A percentile compares a stretch with the other conserved stretches of the same genome.
Evolutionary conservation across 805 yeast genomes (phyloP).

Genomic region (Kodamaea nitidulidarum): DNA sequence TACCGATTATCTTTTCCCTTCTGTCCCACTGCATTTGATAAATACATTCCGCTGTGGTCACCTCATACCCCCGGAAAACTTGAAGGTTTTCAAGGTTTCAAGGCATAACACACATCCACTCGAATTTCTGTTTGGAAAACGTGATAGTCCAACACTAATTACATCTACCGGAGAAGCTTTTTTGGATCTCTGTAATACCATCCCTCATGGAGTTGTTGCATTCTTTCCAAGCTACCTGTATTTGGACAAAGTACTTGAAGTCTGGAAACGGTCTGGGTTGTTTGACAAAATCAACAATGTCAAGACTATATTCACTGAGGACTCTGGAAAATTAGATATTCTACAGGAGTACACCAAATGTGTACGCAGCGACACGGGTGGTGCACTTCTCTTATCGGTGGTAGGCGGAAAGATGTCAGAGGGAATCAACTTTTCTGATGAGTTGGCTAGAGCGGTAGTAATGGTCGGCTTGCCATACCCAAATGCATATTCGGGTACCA

Average conservation of each 20-base stretch:
- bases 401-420: slow-evolving; percentile 93
- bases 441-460: slow-evolving; percentile 79
- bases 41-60: slow-evolving; percentile 73
- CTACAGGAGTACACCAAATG: slow-evolving; percentile 48
- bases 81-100: slow-evolving; percentile 55
- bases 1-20: slow-evolving; percentile 61
- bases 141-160: slow-evolving; percentile 47
- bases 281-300: slow-evolving; percentile 25
- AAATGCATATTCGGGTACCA: slow-evolving; percentile 74
- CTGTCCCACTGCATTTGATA: slow-evolving; percentile 35
- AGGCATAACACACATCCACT: slow-evolving; percentile 26
- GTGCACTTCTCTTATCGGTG: slow-evolving; percentile 74
- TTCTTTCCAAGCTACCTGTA: slow-evolving; percentile 86
- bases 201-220: slow-evolving; percentile 75
- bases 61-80: slow-evolving; percentile 67
- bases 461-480: slow-evolving; percentile 92
- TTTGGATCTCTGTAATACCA: slow-evolving; percentile 32
- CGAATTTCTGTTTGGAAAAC: slow-evolving; percentile 66
- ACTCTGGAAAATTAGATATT: slow-evolving; percentile 20
- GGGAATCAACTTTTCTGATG: slow-evolving; percentile 87
- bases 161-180: slow-evolving; percentile 49
- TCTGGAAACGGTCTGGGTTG: slow-evolving; percentile 48
- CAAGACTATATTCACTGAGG: slow-evolving; percentile 39
- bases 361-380: slow-evolving; percentile 33
- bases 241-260: slow-evolving; percentile 44